Percentiles rank a stretch among this genome's conserved stretches.
Conservation (phyloP, 1,284 basidiomycete species). For the Amylostereum areolatum region DNA sequence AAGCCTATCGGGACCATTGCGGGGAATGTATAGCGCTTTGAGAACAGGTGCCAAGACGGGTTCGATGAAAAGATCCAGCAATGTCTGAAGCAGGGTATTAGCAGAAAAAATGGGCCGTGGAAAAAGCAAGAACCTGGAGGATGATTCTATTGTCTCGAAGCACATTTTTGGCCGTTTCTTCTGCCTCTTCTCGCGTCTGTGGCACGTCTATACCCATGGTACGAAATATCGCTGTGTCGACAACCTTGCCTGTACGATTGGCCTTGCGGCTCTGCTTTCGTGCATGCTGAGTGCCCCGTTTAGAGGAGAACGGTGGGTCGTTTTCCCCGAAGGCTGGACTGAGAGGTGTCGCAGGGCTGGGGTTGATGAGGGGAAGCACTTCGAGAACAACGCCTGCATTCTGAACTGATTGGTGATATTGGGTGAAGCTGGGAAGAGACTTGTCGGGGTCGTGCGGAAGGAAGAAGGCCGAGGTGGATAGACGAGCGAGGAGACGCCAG, state of each 20-base stretch:
- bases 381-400: no score
- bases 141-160: constrained; percentile 17
- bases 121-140: constrained; percentile 21
- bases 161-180: constrained; percentile 15
- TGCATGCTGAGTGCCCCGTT: constrained; percentile 8
- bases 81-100: constrained; percentile 12
- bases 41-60: constrained; percentile 8
- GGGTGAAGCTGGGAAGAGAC: no score
- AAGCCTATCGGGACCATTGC: no score
- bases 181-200: constrained; percentile 15
- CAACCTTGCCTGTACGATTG: neutral
- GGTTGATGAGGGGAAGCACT: no score
- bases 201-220: constrained; percentile 22
- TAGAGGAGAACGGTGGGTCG: neutral
- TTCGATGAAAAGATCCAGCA: constrained; percentile 16
- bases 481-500: neutral
- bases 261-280: constrained; percentile 4
- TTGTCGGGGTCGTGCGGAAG: no score
- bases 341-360: no score
- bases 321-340: no score
- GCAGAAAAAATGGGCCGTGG: neutral
- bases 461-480: neutral
- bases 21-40: constrained; percentile 14
- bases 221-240: constrained; percentile 22
- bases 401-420: no score